phyloP scores from a whole-genome alignment of 2,329 filamentous ascomycete species.

The Dactylellina parvicollis region DNA sequence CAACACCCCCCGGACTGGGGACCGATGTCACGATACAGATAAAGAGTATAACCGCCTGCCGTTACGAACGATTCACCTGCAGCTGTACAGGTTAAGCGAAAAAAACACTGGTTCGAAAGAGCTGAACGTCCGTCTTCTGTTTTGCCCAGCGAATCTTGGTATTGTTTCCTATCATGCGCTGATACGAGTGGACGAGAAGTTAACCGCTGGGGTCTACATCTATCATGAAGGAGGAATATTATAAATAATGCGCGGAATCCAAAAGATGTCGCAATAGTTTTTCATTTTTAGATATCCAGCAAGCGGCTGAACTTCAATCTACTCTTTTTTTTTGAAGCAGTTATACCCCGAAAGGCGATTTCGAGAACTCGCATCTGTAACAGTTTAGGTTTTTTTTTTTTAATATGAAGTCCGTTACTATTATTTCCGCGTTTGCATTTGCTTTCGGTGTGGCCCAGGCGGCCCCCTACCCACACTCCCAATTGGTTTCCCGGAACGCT shows the following conservation, averaged over 20 bases:
- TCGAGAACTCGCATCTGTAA: neutral
- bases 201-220: neutral
- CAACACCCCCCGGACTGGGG: constrained; percentile 15
- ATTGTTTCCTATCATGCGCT: constrained; percentile 15
- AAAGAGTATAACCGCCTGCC: constrained; percentile 40
- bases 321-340: too few species aligned
- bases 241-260: constrained; percentile 17
- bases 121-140: constrained; percentile 24
- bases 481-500: constrained; percentile 11
- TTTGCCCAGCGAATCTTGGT: constrained; percentile 13
- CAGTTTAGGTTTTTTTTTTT: too few species aligned
- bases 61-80: constrained; percentile 33
- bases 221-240: neutral
- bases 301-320: constrained; percentile 13
- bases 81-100: constrained; percentile 24
- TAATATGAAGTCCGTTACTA: constrained; percentile 37
- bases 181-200: constrained; percentile 18
- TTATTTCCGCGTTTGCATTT: constrained; percentile 36
- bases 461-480: constrained; percentile 29
- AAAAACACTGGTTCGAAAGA: constrained; percentile 2
- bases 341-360: constrained; percentile 5
- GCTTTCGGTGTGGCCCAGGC: constrained; percentile 42
- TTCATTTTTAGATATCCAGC: constrained; percentile 21
- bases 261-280: constrained; percentile 20
- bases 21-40: constrained; percentile 41